Evolutionary conservation across 2,329 filamentous ascomycete genomes (phyloP).

Genomic region (Fonsecaea nubica): DNA sequence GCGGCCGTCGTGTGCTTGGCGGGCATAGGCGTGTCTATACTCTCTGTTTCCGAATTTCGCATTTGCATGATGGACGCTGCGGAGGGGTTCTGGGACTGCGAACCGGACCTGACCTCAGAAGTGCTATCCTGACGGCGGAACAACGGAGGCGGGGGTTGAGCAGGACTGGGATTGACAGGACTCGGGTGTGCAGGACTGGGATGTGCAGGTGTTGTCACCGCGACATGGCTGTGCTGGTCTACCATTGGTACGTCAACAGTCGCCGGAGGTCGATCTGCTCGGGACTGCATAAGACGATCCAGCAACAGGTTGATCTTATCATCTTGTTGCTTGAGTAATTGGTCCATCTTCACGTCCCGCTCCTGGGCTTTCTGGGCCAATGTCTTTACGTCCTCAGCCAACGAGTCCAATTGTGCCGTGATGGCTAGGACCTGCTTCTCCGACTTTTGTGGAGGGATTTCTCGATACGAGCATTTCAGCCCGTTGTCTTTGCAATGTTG

Average conservation of each 20-base stretch:
- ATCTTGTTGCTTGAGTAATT: slow-evolving; percentile 15
- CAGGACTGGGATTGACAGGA: slow-evolving; percentile 49
- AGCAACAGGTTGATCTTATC: slow-evolving; percentile 27
- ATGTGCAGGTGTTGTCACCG: slow-evolving; percentile 1
- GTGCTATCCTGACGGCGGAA: slow-evolving; percentile 38
- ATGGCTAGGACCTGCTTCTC: slow-evolving; percentile 46
- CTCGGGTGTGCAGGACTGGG: slow-evolving; percentile 30
- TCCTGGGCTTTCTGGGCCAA: slow-evolving; percentile 25
- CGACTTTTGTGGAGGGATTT: slow-evolving; percentile 89
- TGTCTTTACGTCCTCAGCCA: slow-evolving; percentile 32
- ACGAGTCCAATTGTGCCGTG: slow-evolving; percentile 35
- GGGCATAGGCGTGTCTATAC: slow-evolving; percentile 73
- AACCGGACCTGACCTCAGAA: slow-evolving; percentile 26
- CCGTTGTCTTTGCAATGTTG: slow-evolving; percentile 86
- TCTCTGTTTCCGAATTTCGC: slow-evolving; percentile 53
- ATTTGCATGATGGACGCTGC: slow-evolving; percentile 41
- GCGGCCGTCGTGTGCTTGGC: slow-evolving; percentile 90
- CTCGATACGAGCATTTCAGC: slow-evolving; percentile 83
- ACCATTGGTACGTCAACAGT: slow-evolving; percentile 1
- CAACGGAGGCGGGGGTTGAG: slow-evolving; percentile 15
- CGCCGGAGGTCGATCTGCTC: slow-evolving; percentile 6
- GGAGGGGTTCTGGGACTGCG: slow-evolving; percentile 15
- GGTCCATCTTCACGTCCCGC: slow-evolving; percentile 28
- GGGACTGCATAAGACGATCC: slow-evolving; percentile 9
- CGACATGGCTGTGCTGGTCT: slow-evolving; percentile 12